phyloP scores from a whole-genome alignment of 1,284 basidiomycete genomes.

The Cutaneotrichosporon dermatis region DNA sequence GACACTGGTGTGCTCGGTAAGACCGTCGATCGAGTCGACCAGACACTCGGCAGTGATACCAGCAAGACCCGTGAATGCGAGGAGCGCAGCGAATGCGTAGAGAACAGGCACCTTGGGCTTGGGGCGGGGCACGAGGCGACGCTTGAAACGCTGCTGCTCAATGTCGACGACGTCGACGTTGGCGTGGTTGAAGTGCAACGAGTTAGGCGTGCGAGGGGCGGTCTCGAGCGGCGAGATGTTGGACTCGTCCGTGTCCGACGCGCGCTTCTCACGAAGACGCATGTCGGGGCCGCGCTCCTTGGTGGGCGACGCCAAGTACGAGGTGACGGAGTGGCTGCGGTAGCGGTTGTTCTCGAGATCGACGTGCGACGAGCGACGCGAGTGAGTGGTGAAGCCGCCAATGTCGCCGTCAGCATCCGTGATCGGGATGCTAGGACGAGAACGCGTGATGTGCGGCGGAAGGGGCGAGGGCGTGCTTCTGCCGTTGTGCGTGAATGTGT shows the following conservation, averaged over 20 bases:
- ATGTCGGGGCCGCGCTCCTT: not conserved
- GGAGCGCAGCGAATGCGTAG: constrained; percentile 40
- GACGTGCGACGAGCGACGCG: not conserved
- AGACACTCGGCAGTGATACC: constrained; percentile 79
- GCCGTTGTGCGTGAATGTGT: not conserved
- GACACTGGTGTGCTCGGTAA: constrained; percentile 52
- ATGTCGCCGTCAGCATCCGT: constrained; percentile 8
- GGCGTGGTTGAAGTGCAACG: not conserved
- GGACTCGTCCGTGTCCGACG: not conserved
- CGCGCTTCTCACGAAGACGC: constrained; percentile 4
- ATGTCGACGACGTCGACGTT: constrained; percentile 3
- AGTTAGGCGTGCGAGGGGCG: not conserved
- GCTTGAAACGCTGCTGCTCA: constrained; percentile 8
- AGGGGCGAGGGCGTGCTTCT: not conserved
- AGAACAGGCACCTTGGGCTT: constrained; percentile 52
- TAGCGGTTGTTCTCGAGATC: not conserved
- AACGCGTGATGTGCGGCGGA: not conserved
- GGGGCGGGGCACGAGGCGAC: constrained; percentile 9
- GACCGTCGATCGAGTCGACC: constrained; percentile 70
- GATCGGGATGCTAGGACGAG: not conserved
- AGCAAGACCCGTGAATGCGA: constrained; percentile 42
- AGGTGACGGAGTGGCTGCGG: not conserved
- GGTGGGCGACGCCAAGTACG: constrained; percentile 1
- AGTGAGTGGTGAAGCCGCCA: not conserved
- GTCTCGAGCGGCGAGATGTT: not conserved